Conservation (phyloP, 2,329 filamentous ascomycete species). For the Fusarium ramigenum region DNA sequence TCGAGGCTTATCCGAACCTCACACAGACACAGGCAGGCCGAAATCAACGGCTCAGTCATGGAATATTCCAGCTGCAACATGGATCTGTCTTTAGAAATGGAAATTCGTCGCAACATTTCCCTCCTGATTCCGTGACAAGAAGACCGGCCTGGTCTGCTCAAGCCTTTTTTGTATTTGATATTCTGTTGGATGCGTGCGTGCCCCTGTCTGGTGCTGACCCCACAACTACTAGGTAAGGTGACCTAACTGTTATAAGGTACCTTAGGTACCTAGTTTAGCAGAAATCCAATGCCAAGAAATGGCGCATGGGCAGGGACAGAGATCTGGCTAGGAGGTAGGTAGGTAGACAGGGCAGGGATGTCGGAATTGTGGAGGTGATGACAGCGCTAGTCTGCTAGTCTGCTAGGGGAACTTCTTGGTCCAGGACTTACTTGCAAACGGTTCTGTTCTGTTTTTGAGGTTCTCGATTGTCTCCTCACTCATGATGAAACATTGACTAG, state of each 20-base stretch:
- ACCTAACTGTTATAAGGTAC: neutral
- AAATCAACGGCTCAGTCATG: neutral
- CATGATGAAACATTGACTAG: neutral
- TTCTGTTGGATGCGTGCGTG: slow-evolving; percentile 2
- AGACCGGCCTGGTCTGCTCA: neutral
- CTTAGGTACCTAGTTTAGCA: neutral
- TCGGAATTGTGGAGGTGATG: slow-evolving; percentile 31
- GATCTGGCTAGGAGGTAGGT: slow-evolving; percentile 27
- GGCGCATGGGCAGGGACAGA: slow-evolving; percentile 30
- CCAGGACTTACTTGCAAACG: neutral
- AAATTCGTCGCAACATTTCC: neutral
- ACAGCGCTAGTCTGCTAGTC: neutral
- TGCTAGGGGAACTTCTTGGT: neutral
- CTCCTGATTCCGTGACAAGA: neutral
- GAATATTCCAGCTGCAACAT: neutral
- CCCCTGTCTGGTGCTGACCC: slow-evolving; percentile 23
- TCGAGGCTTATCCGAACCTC: neutral
- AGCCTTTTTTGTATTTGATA: slow-evolving; percentile 14
- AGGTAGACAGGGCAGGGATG: slow-evolving; percentile 32
- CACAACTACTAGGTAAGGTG: slow-evolving; percentile 2
- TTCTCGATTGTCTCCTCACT: neutral
- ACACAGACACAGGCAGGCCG: neutral
- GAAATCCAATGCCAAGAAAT: slow-evolving; percentile 36
- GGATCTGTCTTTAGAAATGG: neutral
- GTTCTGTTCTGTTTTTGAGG: neutral